Evolutionary conservation across 441 rosid genomes (phyloP), one percentile per base, ranked within the genome.

Genomic region (Arabidopsis hybrid): DNA sequence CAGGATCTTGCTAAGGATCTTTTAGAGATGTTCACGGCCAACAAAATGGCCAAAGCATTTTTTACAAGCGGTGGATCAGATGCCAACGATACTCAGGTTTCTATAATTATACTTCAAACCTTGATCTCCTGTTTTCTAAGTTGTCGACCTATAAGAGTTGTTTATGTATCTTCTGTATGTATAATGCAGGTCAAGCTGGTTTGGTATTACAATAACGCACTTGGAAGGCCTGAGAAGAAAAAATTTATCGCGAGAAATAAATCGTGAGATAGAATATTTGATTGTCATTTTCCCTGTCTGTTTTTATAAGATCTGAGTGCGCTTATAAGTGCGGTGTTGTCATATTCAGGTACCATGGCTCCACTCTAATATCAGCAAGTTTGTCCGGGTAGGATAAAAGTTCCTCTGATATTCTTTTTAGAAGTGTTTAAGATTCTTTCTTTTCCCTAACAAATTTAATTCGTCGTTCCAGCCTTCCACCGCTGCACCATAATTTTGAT

Each of bases 31-130:
- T 92, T 91, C 80, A 92, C 99, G 2, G 95, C 96, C 59, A 80
- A 65, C 4, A 95, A 91, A 78, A 95, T 95, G 96, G 91, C 88
- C 21, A 95, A 91, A 82, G 98, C 78, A 1, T 95, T 95, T 82
- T 95, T 95, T 80, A 86, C 96, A 39, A 95, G 89, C 65, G 85
- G 99, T 79, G 99, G 98, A 82, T 95, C 99, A 67, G 98, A 95
- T 66, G 99, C 99, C 82, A 95, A 92, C 46, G 52, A 47, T 47
- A 47, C 52, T 1, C 52, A 47, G 52, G 52, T 59, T 38, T 59
- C 47, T 5, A 18, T 34, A 64, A 50, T 60, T 45, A 43, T 61
- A 45, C 18, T 9, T 1, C 0, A 2, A 8, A 17, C 26, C 32
- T 62, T 65, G 29, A 36, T 67, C 69, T 58, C 29, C 14, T 50